Percentiles rank a stretch among this genome's conserved stretches.
Conservation (phyloP, 2,329 filamentous ascomycete genomes). For the Endocalyx cinctus region DNA sequence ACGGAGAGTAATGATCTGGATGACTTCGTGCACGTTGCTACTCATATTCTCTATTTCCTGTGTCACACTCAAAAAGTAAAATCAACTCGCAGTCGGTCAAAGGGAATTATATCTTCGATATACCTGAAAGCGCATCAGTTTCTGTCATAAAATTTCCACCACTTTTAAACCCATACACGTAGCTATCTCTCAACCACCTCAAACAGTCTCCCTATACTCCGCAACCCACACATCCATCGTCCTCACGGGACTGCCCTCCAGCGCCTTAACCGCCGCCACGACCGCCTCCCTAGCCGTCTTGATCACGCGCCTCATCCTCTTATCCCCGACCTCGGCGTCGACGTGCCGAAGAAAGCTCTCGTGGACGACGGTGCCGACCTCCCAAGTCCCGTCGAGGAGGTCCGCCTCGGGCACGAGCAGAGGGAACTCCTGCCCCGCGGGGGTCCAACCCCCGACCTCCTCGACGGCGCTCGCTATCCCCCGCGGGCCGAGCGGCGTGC, state of each 20-base stretch:
- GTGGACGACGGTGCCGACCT: slow-evolving; percentile 11
- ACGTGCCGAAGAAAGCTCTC: slow-evolving; percentile 7
- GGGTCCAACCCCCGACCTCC: slow-evolving; percentile 10
- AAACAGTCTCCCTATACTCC: no score
- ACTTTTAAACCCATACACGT: no score
- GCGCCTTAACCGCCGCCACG: slow-evolving; percentile 11
- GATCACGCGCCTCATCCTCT: slow-evolving; percentile 11
- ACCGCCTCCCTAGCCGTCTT: slow-evolving; percentile 11
- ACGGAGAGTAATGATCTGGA: no score
- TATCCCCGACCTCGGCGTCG: slow-evolving; percentile 9
- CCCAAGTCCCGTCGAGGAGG: slow-evolving; percentile 12
- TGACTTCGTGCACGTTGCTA: no score
- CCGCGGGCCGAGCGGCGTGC: slow-evolving; percentile 4
- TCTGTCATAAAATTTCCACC: no score
- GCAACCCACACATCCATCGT: slow-evolving; percentile 16
- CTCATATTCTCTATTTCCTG: no score
- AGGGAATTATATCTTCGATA: no score
- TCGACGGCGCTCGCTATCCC: slow-evolving; percentile 2
- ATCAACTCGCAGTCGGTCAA: no score
- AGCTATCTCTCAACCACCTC: no score
- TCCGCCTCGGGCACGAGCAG: slow-evolving; percentile 9
- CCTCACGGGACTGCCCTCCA: slow-evolving; percentile 8
- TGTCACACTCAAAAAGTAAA: no score
- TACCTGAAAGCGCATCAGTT: no score
- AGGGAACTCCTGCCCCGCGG: slow-evolving; percentile 8